phyloP scores from a whole-genome alignment of 2,329 filamentous ascomycete species.

The Sclerotinia nivalis region DNA sequence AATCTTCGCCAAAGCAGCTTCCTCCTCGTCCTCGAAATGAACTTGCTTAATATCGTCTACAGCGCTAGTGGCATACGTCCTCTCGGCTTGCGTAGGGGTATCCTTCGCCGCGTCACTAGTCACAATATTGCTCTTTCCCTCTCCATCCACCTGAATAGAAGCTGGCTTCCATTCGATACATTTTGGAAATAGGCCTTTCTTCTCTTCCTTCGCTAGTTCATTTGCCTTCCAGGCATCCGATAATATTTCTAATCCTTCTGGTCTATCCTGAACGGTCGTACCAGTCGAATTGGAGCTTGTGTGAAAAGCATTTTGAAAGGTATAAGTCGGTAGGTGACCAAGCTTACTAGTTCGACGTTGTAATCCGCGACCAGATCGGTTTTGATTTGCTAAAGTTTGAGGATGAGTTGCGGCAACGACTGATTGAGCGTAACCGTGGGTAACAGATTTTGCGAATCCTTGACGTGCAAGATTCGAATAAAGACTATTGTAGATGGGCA shows the following conservation, averaged over 20 bases:
- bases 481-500: constrained; percentile 73
- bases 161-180: constrained; percentile 85
- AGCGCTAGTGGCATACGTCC: constrained; percentile 37
- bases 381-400: constrained; percentile 75
- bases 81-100: constrained; percentile 32
- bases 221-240: constrained; percentile 86
- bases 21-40: constrained; percentile 47
- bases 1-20: constrained; percentile 73
- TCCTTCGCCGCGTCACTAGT: constrained; percentile 21
- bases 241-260: constrained; percentile 78
- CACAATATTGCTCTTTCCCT: constrained; percentile 30
- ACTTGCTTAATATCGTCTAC: constrained; percentile 40
- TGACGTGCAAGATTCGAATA: constrained; percentile 89
- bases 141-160: constrained; percentile 34
- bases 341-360: constrained; percentile 52
- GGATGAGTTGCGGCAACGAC: constrained; percentile 91
- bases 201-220: constrained; percentile 78
- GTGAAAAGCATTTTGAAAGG: constrained; percentile 78
- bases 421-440: constrained; percentile 96
- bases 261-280: constrained; percentile 54
- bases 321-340: constrained; percentile 53
- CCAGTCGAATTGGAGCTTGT: constrained; percentile 45
- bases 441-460: constrained; percentile 95
- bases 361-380: constrained; percentile 62
- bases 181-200: constrained; percentile 85